Base-by-base conservation (phyloP, 345 rosid species). In the Eucalyptus fibrosa region DNA sequence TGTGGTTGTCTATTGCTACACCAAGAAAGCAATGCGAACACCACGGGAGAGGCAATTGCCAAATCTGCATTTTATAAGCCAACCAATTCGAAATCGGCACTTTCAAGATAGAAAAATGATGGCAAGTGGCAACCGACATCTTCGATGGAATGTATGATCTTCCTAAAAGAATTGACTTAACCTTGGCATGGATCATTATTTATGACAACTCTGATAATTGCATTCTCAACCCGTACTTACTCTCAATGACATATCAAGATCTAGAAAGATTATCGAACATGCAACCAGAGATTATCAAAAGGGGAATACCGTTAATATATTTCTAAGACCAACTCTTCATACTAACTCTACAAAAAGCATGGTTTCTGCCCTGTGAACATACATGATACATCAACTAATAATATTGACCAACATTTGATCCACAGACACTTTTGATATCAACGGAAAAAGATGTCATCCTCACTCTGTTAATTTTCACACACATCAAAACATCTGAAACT, bases 51-150 rank as follows among this genome's bases (percentile, higher is more conserved):
- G 95, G 96, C 92, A 94, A 92, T 91, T 89, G 96, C 97, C 96
- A 94, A 91, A 96, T 97, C 99, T 97, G 99, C 99, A 97, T 94
- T 96, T 97, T 96, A 94, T 95, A 97, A 97, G 97, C 96, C 98
- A 97, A 96, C 99, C 97, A 97, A 92, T 94, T 95, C 97, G 95
- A 93, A 95, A 95, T 96, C 90, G 97, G 94, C 97, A 96, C 96
- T 94, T 96, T 95, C 93, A 95, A 94, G 92, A 95, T 91, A 91
- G 93, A 95, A 90, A 94, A 94, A 96, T 91, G 92, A 96, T 92
- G 96, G 97, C 95, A 97, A 91, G 96, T 92, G 97, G 97, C 96
- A 97, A 95, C 96, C 92, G 94, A 93, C 95, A 94, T 94, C 49
- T 37, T 77, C 47, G 47, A 77, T 77, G 83, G 83, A 77, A 77